phyloP scores from a whole-genome alignment of 2,329 filamentous ascomycete species.

The Diaporthe sp. region DNA sequence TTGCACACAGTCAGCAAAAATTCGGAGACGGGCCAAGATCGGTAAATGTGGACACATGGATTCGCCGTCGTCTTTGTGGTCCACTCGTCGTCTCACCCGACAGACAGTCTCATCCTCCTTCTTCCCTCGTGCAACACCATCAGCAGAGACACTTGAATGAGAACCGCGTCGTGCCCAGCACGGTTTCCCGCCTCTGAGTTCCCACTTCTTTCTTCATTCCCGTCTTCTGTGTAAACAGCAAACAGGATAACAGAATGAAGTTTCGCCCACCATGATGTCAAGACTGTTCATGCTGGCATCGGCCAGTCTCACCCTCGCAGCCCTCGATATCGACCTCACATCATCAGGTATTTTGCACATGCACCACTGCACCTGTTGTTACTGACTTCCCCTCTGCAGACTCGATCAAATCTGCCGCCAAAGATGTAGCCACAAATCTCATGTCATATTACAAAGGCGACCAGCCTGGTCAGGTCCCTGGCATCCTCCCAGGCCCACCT shows the following conservation, averaged over 20 bases:
- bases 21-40: constrained; percentile 16
- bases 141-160: not conserved
- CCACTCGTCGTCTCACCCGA: constrained; percentile 15
- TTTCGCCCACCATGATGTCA: constrained; percentile 15
- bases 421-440: constrained; percentile 59
- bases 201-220: not conserved
- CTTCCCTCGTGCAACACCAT: constrained; percentile 6
- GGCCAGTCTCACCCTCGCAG: constrained; percentile 27
- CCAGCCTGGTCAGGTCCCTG: constrained; percentile 58
- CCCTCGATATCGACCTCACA: constrained; percentile 39
- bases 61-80: not conserved
- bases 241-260: constrained; percentile 10
- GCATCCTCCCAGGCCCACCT: constrained; percentile 63
- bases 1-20: constrained; percentile 10
- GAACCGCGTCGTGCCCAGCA: not conserved
- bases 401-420: constrained; percentile 54
- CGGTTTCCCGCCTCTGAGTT: not conserved
- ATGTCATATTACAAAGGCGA: constrained; percentile 61
- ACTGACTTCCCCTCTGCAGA: constrained; percentile 27
- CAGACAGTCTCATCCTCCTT: not conserved
- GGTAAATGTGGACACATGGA: constrained; percentile 23
- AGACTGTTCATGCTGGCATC: constrained; percentile 27
- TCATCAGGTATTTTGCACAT: constrained; percentile 38
- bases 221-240: not conserved
- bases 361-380: not conserved